Percentiles rank a stretch among this genome's conserved stretches.
Conservation (phyloP, 2,329 filamentous ascomycete species). For the Alternaria rosae region DNA sequence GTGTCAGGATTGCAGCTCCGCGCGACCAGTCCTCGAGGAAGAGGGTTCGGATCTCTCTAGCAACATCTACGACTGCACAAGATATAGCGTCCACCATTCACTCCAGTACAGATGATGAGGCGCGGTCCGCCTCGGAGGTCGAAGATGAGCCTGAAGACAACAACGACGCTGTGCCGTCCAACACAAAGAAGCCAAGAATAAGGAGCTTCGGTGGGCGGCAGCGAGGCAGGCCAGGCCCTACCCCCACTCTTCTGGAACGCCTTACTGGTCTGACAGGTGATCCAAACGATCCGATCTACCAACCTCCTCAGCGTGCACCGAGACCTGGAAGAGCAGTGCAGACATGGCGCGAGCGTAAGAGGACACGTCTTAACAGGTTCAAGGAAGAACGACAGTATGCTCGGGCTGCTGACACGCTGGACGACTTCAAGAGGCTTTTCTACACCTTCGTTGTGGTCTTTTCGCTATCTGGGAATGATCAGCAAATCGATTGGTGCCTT, state of each 20-base stretch:
- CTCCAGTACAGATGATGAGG: constrained; percentile 19
- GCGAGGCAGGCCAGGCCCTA: constrained; percentile 11
- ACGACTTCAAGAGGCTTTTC: constrained; percentile 42
- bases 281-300: constrained; percentile 37
- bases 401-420: constrained; percentile 26
- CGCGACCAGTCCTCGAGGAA: constrained; percentile 18
- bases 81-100: constrained; percentile 1
- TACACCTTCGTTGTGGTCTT: constrained; percentile 41
- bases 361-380: constrained; percentile 13
- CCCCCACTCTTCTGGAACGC: constrained; percentile 43
- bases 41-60: constrained; percentile 9
- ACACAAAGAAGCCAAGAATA: constrained; percentile 13
- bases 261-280: constrained; percentile 46
- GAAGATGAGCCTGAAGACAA: constrained; percentile 16
- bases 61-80: neutral
- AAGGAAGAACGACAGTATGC: constrained; percentile 25
- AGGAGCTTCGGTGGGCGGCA: constrained; percentile 9
- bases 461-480: constrained; percentile 47
- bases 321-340: neutral
- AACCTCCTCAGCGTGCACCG: constrained; percentile 19
- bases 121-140: constrained; percentile 13
- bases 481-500: constrained; percentile 53
- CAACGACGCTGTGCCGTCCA: neutral
- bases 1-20: constrained; percentile 27
- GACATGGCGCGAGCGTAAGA: constrained; percentile 26